A percentile compares a stretch with the other conserved stretches of the same genome.
These are phyloP conservation scores for Leptodontidium sp. DNA, from an alignment of 2,329 filamentous ascomycete genomes.

Conservation along the genomic window DNA sequence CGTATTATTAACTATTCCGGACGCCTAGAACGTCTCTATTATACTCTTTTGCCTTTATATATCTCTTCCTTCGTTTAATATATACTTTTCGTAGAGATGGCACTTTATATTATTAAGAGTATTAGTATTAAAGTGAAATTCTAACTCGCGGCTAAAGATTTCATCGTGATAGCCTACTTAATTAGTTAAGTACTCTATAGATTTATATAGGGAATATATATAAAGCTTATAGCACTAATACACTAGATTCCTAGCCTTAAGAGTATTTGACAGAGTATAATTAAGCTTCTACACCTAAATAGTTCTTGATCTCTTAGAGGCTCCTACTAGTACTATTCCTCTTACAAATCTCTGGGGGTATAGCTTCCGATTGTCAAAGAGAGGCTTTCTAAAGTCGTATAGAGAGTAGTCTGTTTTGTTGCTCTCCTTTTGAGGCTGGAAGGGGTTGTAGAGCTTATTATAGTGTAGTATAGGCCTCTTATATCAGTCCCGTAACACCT, in stretches of 20 bases:
- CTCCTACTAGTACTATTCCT: neutral
- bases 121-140: neutral
- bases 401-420: neutral
- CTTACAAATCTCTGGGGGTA: neutral
- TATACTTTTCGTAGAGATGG: neutral
- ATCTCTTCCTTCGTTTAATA: neutral
- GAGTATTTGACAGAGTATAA: neutral
- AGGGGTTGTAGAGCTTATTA: neutral
- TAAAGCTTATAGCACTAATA: neutral
- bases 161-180: neutral
- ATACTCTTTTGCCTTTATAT: neutral
- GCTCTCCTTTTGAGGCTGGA: neutral
- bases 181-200: no score
- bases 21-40: no score
- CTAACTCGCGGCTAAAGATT: neutral
- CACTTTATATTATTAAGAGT: neutral
- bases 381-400: neutral
- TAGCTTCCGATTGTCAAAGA: neutral
- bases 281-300: neutral
- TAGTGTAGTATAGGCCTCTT: neutral
- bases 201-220: neutral
- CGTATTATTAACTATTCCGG: no score
- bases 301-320: neutral
- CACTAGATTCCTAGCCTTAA: neutral
- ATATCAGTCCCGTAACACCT: neutral